phyloP scores from a whole-genome alignment of 345 rosid genomes.

The Eucalyptus polyanthemos region DNA sequence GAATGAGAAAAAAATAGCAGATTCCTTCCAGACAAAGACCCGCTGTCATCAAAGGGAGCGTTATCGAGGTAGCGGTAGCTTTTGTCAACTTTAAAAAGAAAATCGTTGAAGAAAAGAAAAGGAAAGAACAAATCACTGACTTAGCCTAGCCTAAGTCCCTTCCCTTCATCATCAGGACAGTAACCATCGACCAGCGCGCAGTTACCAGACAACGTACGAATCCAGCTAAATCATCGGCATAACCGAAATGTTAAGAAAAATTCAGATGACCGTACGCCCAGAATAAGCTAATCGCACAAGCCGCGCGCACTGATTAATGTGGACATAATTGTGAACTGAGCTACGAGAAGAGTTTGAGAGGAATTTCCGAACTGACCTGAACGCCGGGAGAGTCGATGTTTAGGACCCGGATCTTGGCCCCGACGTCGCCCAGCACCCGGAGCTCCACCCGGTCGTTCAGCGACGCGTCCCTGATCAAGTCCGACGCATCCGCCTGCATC shows the following conservation, averaged over 20 bases:
- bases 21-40: not conserved
- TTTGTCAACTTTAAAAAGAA: not conserved
- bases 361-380: conserved; percentile 32
- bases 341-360: not conserved
- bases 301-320: not conserved
- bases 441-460: conserved; percentile 82
- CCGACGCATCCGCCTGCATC: conserved; percentile 74
- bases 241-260: not conserved
- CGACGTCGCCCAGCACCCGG: conserved; percentile 68
- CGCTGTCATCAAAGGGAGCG: not conserved
- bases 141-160: not conserved
- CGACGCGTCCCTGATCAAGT: conserved; percentile 72
- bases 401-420: conserved; percentile 91
- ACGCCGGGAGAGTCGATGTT: conserved; percentile 93
- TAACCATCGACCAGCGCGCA: not conserved
- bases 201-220: not conserved
- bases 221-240: not conserved
- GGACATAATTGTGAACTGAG: not conserved
- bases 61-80: not conserved
- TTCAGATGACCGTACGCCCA: not conserved
- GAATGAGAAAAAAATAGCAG: not conserved
- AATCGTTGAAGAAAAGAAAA: not conserved
- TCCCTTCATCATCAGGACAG: not conserved
- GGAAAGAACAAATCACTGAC: not conserved
- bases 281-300: not conserved